Evolutionary conservation across 2,329 filamentous ascomycete species (phyloP), one percentile per base, ranked within the genome.

Genomic region (Aspergillus glaucus): DNA sequence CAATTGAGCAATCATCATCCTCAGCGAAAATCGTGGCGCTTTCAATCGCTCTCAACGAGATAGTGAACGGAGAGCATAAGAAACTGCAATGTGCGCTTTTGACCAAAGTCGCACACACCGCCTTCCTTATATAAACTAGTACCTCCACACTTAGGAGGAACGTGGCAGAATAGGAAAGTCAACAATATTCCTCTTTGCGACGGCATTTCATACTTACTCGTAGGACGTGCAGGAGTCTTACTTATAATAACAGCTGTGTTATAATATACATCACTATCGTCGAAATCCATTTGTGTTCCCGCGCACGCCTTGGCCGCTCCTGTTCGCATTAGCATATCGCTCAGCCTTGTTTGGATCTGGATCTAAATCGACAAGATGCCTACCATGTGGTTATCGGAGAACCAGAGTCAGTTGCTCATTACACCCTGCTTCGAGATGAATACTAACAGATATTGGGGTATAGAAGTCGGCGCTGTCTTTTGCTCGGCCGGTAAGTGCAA

Each of bases 391-490:
- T 80, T 97, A 65, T 88, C 91, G 62, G 92, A 97, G 74, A 82
- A 87, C 67, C 92, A 97, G 73, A 97, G 92, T 95, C 79, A 65
- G 15, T 15, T 15, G 15, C 15, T 15, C 15, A 15, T 15, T 15
- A 15, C 15, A 15, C 15, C 15, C 15, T 15, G 15, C 15, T 15
- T 15, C 15, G 15, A 15, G 15, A 15, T 15, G 15, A 15, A 15
- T 15, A 15, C 15, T 65, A 52, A 66, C 46, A 1, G 41, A 15
- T 37, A 37, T n/a, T 44, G 21, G 19, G 3, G 7, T 22, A 60
- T 64, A 97, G 93, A 98, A 73, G 87, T 97, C 64, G 93, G 93
- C 61, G 91, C 96, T 55, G 88, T 91, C 68, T 98, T 98, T 78
- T 97, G 93, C 80, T 93, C 89, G 65, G 92, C 90, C 65, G 92